These are phyloP conservation scores for Syzygium oleosum DNA, from an alignment of 345 rosid species.

Conservation along the genomic window DNA sequence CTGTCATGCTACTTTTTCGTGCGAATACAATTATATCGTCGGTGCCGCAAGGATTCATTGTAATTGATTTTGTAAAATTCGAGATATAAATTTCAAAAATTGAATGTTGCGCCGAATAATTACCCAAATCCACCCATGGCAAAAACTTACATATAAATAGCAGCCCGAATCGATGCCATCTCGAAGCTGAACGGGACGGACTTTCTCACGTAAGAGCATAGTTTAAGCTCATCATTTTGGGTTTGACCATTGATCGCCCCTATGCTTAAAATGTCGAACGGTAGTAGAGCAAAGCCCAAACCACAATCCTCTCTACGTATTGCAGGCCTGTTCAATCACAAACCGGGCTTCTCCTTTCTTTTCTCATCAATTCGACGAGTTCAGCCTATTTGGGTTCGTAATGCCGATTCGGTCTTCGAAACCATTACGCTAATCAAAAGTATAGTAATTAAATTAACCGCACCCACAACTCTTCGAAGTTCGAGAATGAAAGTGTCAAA, in stretches of 20 bases:
- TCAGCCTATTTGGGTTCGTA: background rate
- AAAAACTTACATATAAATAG: fast-evolving
- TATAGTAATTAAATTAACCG: no score
- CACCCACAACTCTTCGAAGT: no score
- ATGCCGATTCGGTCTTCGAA: no score
- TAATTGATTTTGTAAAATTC: background rate
- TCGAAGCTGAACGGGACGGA: background rate
- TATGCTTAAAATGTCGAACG: background rate
- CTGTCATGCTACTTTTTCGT: background rate
- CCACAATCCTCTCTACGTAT: background rate
- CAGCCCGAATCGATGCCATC: background rate
- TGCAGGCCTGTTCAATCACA: background rate
- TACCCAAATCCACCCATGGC: fast-evolving
- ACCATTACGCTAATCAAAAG: no score
- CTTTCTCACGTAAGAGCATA: no score
- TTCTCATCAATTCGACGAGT: background rate
- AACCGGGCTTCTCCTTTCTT: background rate
- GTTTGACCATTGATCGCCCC: no score
- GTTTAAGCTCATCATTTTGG: background rate
- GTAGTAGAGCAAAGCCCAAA: background rate
- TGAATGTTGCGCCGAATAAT: background rate
- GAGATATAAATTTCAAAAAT: fast-evolving
- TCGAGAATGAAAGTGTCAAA: no score
- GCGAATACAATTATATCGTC: background rate
- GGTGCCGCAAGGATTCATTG: no score